phyloP scores from a whole-genome alignment of 2,329 filamentous ascomycete species.

The Scedosporium dehoogii region DNA sequence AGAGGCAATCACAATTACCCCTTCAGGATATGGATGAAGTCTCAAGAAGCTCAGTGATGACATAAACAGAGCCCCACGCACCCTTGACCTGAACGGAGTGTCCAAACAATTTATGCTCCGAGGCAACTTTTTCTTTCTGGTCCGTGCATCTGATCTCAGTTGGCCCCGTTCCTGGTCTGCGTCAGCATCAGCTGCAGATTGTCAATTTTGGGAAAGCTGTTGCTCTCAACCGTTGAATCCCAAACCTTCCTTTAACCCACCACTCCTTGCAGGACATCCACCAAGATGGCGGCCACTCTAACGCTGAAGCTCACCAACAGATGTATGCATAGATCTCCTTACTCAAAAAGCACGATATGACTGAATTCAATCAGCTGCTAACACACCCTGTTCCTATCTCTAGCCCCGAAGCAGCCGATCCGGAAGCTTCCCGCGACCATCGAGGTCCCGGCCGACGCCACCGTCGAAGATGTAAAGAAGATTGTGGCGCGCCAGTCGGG shows the following conservation, averaged over 20 bases:
- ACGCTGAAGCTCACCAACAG: conserved; percentile 7
- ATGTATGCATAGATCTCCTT: background rate
- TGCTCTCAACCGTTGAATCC: background rate
- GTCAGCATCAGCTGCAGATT: too few relatives aligned
- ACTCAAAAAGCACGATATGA: background rate
- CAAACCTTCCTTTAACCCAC: background rate
- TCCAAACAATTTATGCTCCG: background rate
- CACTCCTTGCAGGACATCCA: background rate
- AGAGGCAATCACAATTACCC: background rate
- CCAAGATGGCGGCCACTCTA: conserved; percentile 21
- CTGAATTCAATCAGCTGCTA: background rate
- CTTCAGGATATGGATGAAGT: background rate
- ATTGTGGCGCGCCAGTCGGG: conserved; percentile 40
- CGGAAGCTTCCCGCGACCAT: conserved; percentile 43
- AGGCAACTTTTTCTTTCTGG: background rate
- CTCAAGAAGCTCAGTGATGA: background rate
- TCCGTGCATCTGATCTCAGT: background rate
- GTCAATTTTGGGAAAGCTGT: background rate
- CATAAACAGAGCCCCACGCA: background rate
- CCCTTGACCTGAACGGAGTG: background rate
- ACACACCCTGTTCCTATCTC: background rate
- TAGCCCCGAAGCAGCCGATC: conserved; percentile 39
- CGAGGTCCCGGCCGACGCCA: conserved; percentile 38
- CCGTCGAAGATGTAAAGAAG: conserved; percentile 51
- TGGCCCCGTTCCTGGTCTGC: too few relatives aligned